Conservation (phyloP, 768 basidiomycete genomes). For the Phylloporus arenicola region DNA sequence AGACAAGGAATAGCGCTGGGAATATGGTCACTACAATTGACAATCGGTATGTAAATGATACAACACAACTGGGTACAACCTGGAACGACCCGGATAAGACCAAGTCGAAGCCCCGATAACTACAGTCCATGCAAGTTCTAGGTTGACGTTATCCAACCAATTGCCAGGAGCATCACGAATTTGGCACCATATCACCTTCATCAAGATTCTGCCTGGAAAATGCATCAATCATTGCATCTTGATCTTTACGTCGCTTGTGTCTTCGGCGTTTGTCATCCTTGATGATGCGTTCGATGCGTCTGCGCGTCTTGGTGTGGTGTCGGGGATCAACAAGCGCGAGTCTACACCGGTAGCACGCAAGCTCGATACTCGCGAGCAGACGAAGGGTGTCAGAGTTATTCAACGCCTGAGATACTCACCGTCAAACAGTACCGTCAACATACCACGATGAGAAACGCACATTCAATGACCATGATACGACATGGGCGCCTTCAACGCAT, state of each 20-base stretch:
- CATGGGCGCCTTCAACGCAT: conserved; percentile 65
- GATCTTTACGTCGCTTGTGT: conserved; percentile 78
- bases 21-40: conserved; percentile 17
- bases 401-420: conserved; percentile 48
- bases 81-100: conserved; percentile 1
- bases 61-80: conserved; percentile 20
- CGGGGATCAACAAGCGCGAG: conserved; percentile 65
- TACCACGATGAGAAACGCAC: conserved; percentile 37
- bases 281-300: conserved; percentile 74
- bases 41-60: conserved; percentile 18
- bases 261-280: conserved; percentile 79
- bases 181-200: conserved; percentile 22
- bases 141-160: conserved; percentile 8
- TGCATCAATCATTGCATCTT: conserved; percentile 76
- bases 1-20: conserved; percentile 3
- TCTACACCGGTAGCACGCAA: conserved; percentile 76
- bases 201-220: conserved; percentile 54
- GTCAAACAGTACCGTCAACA: conserved; percentile 7
- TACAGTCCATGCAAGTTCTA: conserved; percentile 10
- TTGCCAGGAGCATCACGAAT: conserved; percentile 17
- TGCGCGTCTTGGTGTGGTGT: conserved; percentile 55
- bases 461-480: conserved; percentile 83
- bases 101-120: conserved; percentile 5
- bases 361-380: conserved; percentile 76
- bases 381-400: conserved; percentile 82